A percentile compares a stretch with the other conserved stretches of the same genome.
phyloP scores from a whole-genome alignment of 2,329 filamentous ascomycete genomes.

The Botrytis elliptica region DNA sequence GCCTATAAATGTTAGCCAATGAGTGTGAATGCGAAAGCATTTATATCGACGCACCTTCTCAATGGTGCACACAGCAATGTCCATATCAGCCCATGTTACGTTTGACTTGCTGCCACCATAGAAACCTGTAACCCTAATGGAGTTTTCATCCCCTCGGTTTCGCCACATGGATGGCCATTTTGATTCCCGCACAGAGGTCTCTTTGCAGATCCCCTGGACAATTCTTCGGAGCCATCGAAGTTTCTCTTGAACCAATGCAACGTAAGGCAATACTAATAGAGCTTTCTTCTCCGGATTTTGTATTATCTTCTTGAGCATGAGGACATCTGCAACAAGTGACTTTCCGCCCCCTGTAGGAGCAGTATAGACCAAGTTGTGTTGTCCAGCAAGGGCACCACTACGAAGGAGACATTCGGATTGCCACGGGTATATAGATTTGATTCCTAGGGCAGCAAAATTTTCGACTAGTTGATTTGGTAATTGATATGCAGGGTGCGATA shows the following conservation, averaged over 20 bases:
- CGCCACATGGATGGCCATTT: constrained; percentile 48
- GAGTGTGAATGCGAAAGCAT: neutral
- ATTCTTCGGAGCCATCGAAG: constrained; percentile 69
- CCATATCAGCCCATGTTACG: constrained; percentile 69
- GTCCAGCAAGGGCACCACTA: constrained; percentile 62
- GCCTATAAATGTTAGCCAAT: constrained; percentile 49
- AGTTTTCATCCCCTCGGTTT: constrained; percentile 55
- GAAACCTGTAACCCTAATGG: constrained; percentile 67
- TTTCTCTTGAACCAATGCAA: constrained; percentile 78
- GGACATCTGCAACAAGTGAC: constrained; percentile 68
- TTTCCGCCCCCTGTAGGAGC: constrained; percentile 78
- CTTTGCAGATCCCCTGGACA: constrained; percentile 55
- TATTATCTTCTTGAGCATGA: constrained; percentile 72
- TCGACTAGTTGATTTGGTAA: constrained; percentile 59
- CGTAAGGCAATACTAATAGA: constrained; percentile 72
- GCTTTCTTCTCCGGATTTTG: constrained; percentile 63
- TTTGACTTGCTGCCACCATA: constrained; percentile 71
- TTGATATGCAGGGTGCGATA: constrained; percentile 63
- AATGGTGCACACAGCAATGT: constrained; percentile 76
- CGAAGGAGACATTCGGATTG: constrained; percentile 72
- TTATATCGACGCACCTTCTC: constrained; percentile 58
- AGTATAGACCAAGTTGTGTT: constrained; percentile 73
- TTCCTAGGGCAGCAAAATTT: constrained; percentile 66
- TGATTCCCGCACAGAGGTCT: constrained; percentile 21
- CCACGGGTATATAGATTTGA: constrained; percentile 75